Conservation (phyloP, 192 early-diverging fungal species). For the Funneliformis geosporum region DNA sequence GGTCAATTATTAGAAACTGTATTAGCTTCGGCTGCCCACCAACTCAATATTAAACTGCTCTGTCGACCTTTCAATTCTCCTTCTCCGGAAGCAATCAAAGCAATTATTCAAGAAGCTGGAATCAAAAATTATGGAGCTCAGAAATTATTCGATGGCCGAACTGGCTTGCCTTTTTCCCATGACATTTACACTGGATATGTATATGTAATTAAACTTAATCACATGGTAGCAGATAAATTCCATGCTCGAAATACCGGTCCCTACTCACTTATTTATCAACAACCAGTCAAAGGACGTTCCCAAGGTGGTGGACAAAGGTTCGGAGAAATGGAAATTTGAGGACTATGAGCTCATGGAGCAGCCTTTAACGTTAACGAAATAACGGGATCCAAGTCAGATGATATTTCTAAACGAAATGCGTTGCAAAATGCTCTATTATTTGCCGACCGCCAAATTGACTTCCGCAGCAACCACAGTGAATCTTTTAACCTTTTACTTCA, state of each 20-base stretch:
- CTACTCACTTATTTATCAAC: constrained; percentile 20
- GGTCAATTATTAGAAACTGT: constrained; percentile 12
- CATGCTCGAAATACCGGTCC: constrained; percentile 17
- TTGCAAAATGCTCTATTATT: background rate
- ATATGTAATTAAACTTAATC: constrained; percentile 17
- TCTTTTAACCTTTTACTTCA: constrained; percentile 21
- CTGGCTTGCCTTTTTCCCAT: constrained; percentile 23
- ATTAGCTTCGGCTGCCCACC: background rate
- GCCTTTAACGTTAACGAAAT: background rate
- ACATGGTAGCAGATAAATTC: constrained; percentile 17
- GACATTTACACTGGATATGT: constrained; percentile 19
- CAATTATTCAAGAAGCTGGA: constrained; percentile 17
- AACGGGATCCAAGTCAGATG: constrained; percentile 6
- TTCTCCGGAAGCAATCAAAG: constrained; percentile 12
- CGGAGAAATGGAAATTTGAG: constrained; percentile 20
- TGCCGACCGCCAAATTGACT: background rate
- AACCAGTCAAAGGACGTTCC: constrained; percentile 12
- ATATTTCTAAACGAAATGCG: background rate
- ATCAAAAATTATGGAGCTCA: constrained; percentile 21
- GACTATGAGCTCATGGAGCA: constrained; percentile 1
- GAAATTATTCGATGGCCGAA: constrained; percentile 26
- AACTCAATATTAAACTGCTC: constrained; percentile 17
- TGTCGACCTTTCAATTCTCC: constrained; percentile 2
- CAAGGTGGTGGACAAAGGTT: constrained; percentile 24
- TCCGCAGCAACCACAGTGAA: constrained; percentile 1